These are phyloP conservation scores for Boletus fagicola DNA, from an alignment of 768 basidiomycete species.

Conservation along the genomic window DNA sequence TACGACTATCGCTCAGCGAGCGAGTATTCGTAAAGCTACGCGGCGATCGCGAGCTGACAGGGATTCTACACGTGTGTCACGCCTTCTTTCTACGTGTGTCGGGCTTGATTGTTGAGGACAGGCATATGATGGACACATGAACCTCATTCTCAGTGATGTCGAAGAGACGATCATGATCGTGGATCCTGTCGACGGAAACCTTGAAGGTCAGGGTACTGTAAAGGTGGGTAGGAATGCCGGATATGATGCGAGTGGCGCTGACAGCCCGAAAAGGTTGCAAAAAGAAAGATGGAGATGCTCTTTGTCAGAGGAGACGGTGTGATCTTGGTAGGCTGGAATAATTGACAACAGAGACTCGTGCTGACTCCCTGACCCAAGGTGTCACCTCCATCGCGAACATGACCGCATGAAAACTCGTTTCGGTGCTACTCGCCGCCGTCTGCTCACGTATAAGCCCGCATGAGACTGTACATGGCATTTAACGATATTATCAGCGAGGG, in stretches of 20 bases:
- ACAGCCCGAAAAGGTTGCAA: conserved; percentile 62
- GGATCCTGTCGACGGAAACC: conserved; percentile 70
- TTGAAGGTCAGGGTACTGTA: conserved; percentile 57
- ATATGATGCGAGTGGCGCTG: background rate
- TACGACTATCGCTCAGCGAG: conserved; percentile 93
- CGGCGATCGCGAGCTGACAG: conserved; percentile 89
- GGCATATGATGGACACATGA: conserved; percentile 99
- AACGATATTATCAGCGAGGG: conserved; percentile 5
- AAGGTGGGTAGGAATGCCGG: conserved; percentile 46
- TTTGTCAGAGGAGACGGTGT: conserved; percentile 98
- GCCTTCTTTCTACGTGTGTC: background rate
- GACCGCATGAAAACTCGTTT: conserved; percentile 16
- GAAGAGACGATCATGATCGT: conserved; percentile 97
- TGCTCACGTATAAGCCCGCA: conserved; percentile 28
- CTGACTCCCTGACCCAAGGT: conserved; percentile 48
- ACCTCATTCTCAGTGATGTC: conserved; percentile 94
- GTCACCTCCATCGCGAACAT: conserved; percentile 76
- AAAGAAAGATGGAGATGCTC: conserved; percentile 95
- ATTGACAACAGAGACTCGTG: background rate
- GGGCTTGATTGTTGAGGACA: conserved; percentile 34
- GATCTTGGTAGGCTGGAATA: conserved; percentile 66
- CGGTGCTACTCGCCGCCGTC: conserved; percentile 1
- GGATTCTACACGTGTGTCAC: conserved; percentile 81
- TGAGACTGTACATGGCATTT: conserved; percentile 9
- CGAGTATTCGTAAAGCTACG: conserved; percentile 97